Base-by-base conservation (phyloP, 129 eudicot species). In the Flaveria brownii region DNA sequence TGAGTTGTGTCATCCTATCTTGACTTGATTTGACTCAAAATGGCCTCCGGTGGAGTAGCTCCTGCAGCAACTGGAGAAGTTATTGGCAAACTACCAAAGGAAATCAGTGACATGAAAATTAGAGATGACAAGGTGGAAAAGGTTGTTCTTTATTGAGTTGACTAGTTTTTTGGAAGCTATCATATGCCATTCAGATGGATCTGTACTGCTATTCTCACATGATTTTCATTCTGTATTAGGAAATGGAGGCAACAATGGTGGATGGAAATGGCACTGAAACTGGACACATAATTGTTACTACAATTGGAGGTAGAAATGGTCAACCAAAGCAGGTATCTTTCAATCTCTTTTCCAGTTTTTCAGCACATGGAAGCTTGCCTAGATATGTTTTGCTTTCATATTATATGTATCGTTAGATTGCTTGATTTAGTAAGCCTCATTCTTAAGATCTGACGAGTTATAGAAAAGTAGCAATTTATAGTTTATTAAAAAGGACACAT, bases 211-310 rank as follows among this genome's bases (percentile, higher is more conserved):
- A 36, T 36, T 66, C 65, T 75, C 76, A 23, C 46, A 13, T 60
- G 76, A 80, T 72, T 67, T 47, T 14, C 49, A 57, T 82, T 47
- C 7, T 20, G 41, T 70, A 47, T 23, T 63, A 86, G 90, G 90
- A 86, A 74, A 83, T 86, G 85, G 90, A 83, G 72, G 82, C 87
- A 36, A 78, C 92, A 2, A 82, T 88, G 43, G 92, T 88, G 68
- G 89, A 88, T 75, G 92, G 92, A 71, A 83, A 85, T 71, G 92
- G 92, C 26, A 88, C 92, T 61, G 92, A 88, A 72, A 88, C 92
- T 33, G 89, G 92, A 51, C 92, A 85, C 82, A 88, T 88, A 56
- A 88, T 88, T 54, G 92, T 88, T 59, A 88, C 92, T 1, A 88
- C 92, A 10, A 88, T 88, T 78, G 92, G 89, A 77, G 92, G 92